Evolutionary conservation across 345 rosid species (phyloP), one percentile per base, ranked within the genome.

Genomic region (Lepidium didymum): DNA sequence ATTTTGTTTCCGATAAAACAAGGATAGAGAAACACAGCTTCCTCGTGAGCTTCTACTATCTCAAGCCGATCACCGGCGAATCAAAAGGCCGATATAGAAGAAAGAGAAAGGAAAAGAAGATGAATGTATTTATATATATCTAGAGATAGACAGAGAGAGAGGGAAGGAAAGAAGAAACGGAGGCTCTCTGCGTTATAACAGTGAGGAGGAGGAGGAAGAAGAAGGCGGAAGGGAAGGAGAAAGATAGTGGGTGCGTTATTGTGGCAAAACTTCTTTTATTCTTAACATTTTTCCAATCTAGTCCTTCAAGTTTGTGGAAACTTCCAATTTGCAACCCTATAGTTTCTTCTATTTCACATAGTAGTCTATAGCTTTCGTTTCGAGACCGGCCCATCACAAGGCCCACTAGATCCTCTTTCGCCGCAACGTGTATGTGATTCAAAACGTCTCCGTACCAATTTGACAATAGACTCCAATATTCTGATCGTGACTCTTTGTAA

Each of bases 211-310:
- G 6, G 65, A 65, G 19, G 77, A 40, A 14, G 44, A 18, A 12
- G 57, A 27, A 6, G 58, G 52, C 34, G 43, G 40, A 73, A 42
- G 49, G 23, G 63, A 67, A 60, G 69, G 27, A 62, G 67, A 56
- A 52, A 67, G 68, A 60, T 45, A 75, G 74, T 75, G 78, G 78
- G 74, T 75, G 66, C 69, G 69, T 54, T 75, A 75, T 75, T 68
- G 74, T 54, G 65, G 14, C 59, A 56, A 62, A 67, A 37, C 52
- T 56, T 36, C 10, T 62, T 62, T 75, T 68, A 75, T 68, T 68
- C 46, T 36, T 74, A 49, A 40, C 1, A 18, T 15, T 19, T 68
- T 75, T 23, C 23, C 1, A 54, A 2, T 55, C 35, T 0, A 62
- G 6, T 75, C 70, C 70, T 75, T 47, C 0, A 11, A 3, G 0